phyloP scores from a whole-genome alignment of 2,329 filamentous ascomycete species.

The Penicillium brevicompactum region DNA sequence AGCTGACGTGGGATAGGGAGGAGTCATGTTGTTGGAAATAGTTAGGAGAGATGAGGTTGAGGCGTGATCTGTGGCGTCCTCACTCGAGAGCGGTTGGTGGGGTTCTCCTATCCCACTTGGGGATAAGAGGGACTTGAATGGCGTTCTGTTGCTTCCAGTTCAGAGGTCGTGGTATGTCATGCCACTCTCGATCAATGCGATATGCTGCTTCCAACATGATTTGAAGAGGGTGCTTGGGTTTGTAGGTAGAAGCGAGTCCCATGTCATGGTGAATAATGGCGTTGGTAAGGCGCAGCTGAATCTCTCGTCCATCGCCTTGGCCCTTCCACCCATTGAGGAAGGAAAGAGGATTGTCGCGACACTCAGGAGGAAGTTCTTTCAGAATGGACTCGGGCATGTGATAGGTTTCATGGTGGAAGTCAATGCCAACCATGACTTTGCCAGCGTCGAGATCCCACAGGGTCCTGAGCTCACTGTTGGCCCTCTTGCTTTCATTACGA shows the following conservation, averaged over 20 bases:
- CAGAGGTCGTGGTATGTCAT: slow-evolving; percentile 23
- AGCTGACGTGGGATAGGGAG: slow-evolving; percentile 21
- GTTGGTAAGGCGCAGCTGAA: slow-evolving; percentile 30
- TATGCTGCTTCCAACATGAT: slow-evolving; percentile 41
- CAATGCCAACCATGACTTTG: slow-evolving; percentile 38
- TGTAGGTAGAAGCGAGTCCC: slow-evolving; percentile 22
- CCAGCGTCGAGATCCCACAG: slow-evolving; percentile 31
- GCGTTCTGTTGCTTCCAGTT: slow-evolving; percentile 37
- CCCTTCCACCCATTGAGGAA: slow-evolving; percentile 26
- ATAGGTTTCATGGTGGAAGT: slow-evolving; percentile 18
- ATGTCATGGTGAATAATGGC: slow-evolving; percentile 34
- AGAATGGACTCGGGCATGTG: slow-evolving; percentile 13
- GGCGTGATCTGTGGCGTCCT: neutral
- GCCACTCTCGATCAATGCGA: slow-evolving; percentile 37
- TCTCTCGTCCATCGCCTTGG: slow-evolving; percentile 24
- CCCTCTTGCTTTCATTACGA: slow-evolving; percentile 23
- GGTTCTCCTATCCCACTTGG: neutral
- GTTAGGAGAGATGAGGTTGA: neutral
- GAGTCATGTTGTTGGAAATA: neutral
- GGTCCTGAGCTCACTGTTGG: slow-evolving; percentile 10
- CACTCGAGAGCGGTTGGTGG: no score
- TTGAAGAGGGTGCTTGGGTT: slow-evolving; percentile 25
- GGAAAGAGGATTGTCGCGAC: slow-evolving; percentile 27
- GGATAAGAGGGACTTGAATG: slow-evolving; percentile 33
- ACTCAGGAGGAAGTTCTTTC: slow-evolving; percentile 27